Percentiles rank a stretch among this genome's conserved stretches.
Conservation (phyloP, 2,329 filamentous ascomycete genomes). For the Botrytis fabae region DNA sequence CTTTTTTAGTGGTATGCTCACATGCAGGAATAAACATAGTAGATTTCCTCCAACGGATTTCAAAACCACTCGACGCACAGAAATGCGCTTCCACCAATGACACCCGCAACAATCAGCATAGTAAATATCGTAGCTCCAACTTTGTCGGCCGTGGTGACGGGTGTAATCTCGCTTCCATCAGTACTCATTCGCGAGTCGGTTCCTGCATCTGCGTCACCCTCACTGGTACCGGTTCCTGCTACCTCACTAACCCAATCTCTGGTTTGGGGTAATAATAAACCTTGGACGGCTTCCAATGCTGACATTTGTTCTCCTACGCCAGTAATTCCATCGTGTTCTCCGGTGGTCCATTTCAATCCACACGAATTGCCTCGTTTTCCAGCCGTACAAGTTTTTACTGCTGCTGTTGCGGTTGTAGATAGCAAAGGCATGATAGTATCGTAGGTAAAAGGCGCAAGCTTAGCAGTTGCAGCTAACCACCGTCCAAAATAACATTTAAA, state of each 20-base stretch:
- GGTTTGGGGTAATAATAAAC: slow-evolving; percentile 40
- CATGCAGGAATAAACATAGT: slow-evolving; percentile 9
- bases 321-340: slow-evolving; percentile 57
- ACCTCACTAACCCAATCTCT: slow-evolving; percentile 47
- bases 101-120: slow-evolving; percentile 49
- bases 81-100: slow-evolving; percentile 58
- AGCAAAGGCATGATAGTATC: slow-evolving; percentile 54
- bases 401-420: slow-evolving; percentile 56
- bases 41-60: slow-evolving; percentile 6
- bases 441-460: slow-evolving; percentile 58
- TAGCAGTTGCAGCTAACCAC: slow-evolving; percentile 57
- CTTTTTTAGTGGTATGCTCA: neutral
- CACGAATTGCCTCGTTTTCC: slow-evolving; percentile 58
- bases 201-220: slow-evolving; percentile 39
- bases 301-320: slow-evolving; percentile 55
- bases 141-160: slow-evolving; percentile 55
- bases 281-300: slow-evolving; percentile 47
- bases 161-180: slow-evolving; percentile 16
- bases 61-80: slow-evolving; percentile 43
- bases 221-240: slow-evolving; percentile 55
- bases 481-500: slow-evolving; percentile 67
- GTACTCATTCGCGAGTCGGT: slow-evolving; percentile 14
- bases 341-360: slow-evolving; percentile 56
- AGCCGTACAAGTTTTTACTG: slow-evolving; percentile 62
- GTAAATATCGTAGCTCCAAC: slow-evolving; percentile 70